A percentile compares a stretch with the other conserved stretches of the same genome.
Conservation (phyloP, 2,329 filamentous ascomycete species). For the Exophiala bonariae region DNA sequence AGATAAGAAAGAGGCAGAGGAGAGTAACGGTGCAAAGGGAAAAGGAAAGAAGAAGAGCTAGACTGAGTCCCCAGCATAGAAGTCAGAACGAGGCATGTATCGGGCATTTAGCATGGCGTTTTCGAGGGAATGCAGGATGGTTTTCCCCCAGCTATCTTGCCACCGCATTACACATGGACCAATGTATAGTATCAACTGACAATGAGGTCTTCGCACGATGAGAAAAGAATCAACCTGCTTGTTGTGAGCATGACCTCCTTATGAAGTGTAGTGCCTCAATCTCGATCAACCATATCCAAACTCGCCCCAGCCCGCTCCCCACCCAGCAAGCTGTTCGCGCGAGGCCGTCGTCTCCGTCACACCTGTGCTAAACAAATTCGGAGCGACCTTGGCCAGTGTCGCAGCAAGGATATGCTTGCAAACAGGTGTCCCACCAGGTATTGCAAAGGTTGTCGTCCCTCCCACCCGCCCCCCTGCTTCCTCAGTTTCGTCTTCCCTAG, state of each 20-base stretch:
- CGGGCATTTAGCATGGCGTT: constrained; percentile 21
- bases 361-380: constrained; percentile 54
- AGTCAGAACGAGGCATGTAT: neutral
- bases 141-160: neutral
- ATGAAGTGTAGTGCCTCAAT: no score
- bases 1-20: constrained; percentile 57
- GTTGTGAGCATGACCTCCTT: no score
- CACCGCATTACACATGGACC: neutral
- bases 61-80: constrained; percentile 27
- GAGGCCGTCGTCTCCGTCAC: constrained; percentile 57
- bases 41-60: constrained; percentile 57
- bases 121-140: neutral
- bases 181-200: neutral
- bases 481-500: neutral
- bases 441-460: constrained; percentile 32
- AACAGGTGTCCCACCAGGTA: constrained; percentile 48
- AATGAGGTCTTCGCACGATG: neutral
- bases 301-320: constrained; percentile 53
- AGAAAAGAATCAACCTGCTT: no score
- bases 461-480: constrained; percentile 35
- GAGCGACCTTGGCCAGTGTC: constrained; percentile 69
- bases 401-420: constrained; percentile 93
- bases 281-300: constrained; percentile 21
- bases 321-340: constrained; percentile 71
- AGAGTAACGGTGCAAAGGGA: constrained; percentile 58